Evolutionary conservation across 345 rosid species (phyloP), one percentile per base, ranked within the genome.

Genomic region (Syzygium aqueum): DNA sequence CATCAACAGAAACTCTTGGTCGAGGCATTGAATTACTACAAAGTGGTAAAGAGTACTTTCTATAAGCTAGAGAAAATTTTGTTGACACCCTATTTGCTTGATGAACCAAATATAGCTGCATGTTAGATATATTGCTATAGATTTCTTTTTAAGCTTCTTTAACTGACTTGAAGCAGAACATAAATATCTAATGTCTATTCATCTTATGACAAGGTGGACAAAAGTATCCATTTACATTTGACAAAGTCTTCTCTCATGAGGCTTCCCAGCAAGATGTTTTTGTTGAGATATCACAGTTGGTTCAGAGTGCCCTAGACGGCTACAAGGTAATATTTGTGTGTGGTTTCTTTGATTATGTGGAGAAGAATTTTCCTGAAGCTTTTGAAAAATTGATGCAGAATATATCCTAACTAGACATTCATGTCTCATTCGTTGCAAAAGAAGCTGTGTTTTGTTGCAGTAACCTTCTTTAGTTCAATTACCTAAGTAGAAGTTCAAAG

Each of bases 221-320:
- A 86, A 95, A 91, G 85, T 93, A 91, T 92, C 94, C 99, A 37
- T 97, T 97, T 92, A 95, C 95, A 19, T 97, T 96, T 89, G 99
- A 97, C 90, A 96, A 97, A 87, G 99, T 97, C 82, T 97, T 97
- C 57, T 90, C 87, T 86, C 99, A 94, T 13, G 98, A 95, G 77
- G 95, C 98, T 86, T 94, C 98, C 53, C 99, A 97, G 85, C 93
- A 95, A 87, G 96, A 95, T 88, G 97, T 97, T 12, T 97, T 97
- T 90, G 92, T 92, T 22, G 99, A 97, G 91, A 95, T 97, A 88
- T 96, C 99, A 16, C 99, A 97, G 90, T 89, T 96, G 84, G 96
- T 95, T 59, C 99, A 97, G 88, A 97, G 99, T 85, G 99, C 99
- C 33, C 94, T 97, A 61, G 99, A 97, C 88, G 99, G 99, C 78